These are phyloP conservation scores for Hygrophorus russula DNA, from an alignment of 768 basidiomycete genomes.

Conservation along the genomic window DNA sequence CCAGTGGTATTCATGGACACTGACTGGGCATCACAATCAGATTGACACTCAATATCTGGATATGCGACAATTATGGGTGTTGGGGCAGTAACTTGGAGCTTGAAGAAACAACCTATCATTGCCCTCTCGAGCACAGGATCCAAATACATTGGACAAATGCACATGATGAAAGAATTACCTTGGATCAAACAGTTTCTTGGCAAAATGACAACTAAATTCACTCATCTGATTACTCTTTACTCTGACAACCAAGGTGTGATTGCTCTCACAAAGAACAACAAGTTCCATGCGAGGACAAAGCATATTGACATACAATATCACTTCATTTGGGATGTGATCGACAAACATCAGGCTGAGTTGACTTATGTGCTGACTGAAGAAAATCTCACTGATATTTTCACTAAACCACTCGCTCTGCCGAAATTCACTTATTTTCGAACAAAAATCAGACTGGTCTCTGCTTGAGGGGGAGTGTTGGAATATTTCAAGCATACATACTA, in stretches of 20 bases:
- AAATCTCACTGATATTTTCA: no score
- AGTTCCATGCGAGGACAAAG: conserved; percentile 3
- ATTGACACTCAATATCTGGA: conserved; percentile 1
- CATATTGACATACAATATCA: conserved; percentile 15
- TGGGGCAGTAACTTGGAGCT: not conserved
- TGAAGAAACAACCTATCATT: conserved; percentile 12
- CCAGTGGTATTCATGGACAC: conserved; percentile 6
- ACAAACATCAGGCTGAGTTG: not conserved
- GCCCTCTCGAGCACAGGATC: conserved; percentile 10
- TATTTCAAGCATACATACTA: no score
- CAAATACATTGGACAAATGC: conserved; percentile 9
- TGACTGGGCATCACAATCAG: conserved; percentile 2
- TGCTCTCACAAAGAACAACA: conserved; percentile 1
- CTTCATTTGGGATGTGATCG: conserved; percentile 14
- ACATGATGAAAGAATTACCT: not conserved
- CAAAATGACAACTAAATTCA: not conserved
- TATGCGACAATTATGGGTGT: conserved; percentile 3
- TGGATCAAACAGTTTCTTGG: no score
- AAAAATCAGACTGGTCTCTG: no score
- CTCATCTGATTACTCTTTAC: not conserved
- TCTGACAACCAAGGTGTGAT: not conserved
- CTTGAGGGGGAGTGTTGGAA: no score
- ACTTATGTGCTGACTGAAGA: no score
- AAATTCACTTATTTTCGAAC: no score
- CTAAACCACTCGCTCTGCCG: no score